Evolutionary conservation across 495 filamentous ascomycete species (phyloP).

Genomic region (Penicillium salamii): DNA sequence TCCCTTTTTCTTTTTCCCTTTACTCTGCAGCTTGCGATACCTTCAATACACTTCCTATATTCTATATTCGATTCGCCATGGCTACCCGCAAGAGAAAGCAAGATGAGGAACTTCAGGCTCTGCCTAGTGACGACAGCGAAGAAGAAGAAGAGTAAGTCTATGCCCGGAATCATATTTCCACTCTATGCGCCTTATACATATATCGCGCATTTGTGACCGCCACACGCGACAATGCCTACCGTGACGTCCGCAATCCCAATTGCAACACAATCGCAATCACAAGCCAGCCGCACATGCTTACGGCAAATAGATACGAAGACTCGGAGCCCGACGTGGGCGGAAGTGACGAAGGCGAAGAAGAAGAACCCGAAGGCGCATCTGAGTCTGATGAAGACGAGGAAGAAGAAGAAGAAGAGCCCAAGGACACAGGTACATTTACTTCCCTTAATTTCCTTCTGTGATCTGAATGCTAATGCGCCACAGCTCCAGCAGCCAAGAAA

Average conservation of each 20-base stretch:
- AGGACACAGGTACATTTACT: conserved; percentile 27
- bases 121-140: conserved; percentile 60
- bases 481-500: conserved; percentile 32
- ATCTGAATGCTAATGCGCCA: too few relatives aligned
- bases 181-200: not conserved
- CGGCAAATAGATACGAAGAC: conserved; percentile 48
- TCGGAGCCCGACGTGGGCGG: conserved; percentile 43
- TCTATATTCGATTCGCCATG: conserved; percentile 34
- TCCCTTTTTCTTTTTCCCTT: conserved; percentile 10
- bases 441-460: too few relatives aligned
- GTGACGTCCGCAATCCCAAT: too few relatives aligned
- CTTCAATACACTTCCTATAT: too few relatives aligned
- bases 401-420: conserved; percentile 20
- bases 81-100: conserved; percentile 67
- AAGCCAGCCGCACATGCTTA: not conserved
- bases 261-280: too few relatives aligned
- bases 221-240: too few relatives aligned
- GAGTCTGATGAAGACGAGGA: conserved; percentile 19
- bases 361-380: conserved; percentile 29
- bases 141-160: conserved; percentile 63
- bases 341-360: conserved; percentile 41
- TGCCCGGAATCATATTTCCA: conserved; percentile 1
- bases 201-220: not conserved
- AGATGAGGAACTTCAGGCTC: conserved; percentile 58
- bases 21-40: too few relatives aligned